A percentile compares a stretch with the other conserved stretches of the same genome.
Evolutionary conservation across 805 yeast genomes (phyloP).

Genomic region (Kluyveromyces wickerhamii): DNA sequence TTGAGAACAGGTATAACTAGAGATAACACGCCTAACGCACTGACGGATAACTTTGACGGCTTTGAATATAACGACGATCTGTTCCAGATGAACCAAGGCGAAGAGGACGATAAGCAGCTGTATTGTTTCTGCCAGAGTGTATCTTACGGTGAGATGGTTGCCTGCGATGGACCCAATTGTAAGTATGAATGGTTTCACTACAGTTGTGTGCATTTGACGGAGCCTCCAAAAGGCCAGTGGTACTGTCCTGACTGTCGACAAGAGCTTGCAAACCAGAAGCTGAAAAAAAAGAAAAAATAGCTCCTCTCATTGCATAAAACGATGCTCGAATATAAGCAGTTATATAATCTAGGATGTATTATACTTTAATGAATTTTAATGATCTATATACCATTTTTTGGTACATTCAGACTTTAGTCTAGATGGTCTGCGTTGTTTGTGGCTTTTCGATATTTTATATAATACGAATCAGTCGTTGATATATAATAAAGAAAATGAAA

Average conservation of each 20-base stretch:
- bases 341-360: no score
- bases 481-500: no score
- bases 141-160: slow-evolving; percentile 94
- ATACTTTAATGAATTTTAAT: neutral
- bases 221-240: slow-evolving; percentile 92
- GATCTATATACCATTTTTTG: no score
- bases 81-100: slow-evolving; percentile 30
- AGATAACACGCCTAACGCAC: slow-evolving; percentile 8
- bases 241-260: slow-evolving; percentile 77
- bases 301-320: neutral
- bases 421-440: no score
- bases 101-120: slow-evolving; percentile 56
- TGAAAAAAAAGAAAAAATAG: slow-evolving; percentile 20
- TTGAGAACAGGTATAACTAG: slow-evolving; percentile 1
- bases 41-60: slow-evolving; percentile 13
- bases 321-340: neutral
- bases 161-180: slow-evolving; percentile 88
- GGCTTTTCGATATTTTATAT: no score
- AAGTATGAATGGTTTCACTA: slow-evolving; percentile 94
- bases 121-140: slow-evolving; percentile 93
- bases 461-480: no score
- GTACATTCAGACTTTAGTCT: no score
- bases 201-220: slow-evolving; percentile 82
- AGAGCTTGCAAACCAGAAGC: slow-evolving; percentile 27
- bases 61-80: slow-evolving; percentile 28